Evolutionary conservation across 805 yeast species (phyloP).

Genomic region (Metschnikowia continentalis): DNA sequence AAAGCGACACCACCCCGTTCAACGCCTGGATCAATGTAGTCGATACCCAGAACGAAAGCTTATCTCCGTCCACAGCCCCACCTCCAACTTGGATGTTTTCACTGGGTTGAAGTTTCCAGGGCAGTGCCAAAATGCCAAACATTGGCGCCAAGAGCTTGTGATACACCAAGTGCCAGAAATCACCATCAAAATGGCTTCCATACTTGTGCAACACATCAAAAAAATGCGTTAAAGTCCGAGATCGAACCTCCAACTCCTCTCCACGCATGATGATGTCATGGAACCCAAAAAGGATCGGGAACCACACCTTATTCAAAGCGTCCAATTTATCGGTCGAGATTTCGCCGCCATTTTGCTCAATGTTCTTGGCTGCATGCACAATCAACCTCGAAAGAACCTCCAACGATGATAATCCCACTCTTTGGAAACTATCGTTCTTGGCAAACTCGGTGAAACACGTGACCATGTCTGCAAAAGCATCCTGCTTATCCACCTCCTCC

Average conservation of each 20-base stretch:
- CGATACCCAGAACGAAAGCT: conserved; percentile 90
- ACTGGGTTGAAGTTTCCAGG: conserved; percentile 67
- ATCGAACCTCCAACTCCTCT: conserved; percentile 89
- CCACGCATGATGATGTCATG: conserved; percentile 91
- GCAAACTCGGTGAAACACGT: conserved; percentile 74
- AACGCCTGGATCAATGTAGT: conserved; percentile 95
- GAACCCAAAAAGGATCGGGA: conserved; percentile 80
- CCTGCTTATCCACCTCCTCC: conserved; percentile 63
- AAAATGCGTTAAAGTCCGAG: conserved; percentile 76
- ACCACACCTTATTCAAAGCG: conserved; percentile 62
- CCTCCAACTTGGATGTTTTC: conserved; percentile 22
- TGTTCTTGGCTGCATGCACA: conserved; percentile 50
- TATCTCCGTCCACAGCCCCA: conserved; percentile 56
- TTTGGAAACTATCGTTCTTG: conserved; percentile 80
- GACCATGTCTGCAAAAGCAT: conserved; percentile 63
- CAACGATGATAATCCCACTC: conserved; percentile 72
- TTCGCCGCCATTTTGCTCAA: conserved; percentile 4
- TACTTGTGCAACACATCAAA: conserved; percentile 77
- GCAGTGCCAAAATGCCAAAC: conserved; percentile 70
- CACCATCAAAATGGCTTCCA: conserved; percentile 70
- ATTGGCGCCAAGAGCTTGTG: conserved; percentile 82
- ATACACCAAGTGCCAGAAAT: conserved; percentile 82
- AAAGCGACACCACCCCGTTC: conserved; percentile 78
- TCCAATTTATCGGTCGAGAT: conserved; percentile 17
- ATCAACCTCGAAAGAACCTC: conserved; percentile 65